A percentile compares a stretch with the other conserved stretches of the same genome.
These are phyloP conservation scores for Isatis tinctoria DNA, from an alignment of 345 rosid genomes.

Conservation along the genomic window DNA sequence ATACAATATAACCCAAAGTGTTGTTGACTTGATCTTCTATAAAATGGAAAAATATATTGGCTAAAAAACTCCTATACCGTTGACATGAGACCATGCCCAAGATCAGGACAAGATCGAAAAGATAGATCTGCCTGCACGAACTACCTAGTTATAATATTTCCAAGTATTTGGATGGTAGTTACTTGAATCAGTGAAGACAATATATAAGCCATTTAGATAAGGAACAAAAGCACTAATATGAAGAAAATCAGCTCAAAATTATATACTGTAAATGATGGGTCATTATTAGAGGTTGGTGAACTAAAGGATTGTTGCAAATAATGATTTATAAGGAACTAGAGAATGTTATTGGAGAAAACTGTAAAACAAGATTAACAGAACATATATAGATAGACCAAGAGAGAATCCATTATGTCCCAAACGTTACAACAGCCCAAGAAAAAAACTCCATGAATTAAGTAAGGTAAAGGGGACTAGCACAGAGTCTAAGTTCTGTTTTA, in stretches of 20 bases:
- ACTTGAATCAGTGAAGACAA: not conserved
- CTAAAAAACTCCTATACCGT: not conserved
- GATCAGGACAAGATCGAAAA: conserved; percentile 14
- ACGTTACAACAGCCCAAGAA: not conserved
- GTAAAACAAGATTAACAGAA: not conserved
- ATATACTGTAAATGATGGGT: not conserved
- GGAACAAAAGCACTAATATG: not conserved
- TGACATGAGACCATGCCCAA: conserved; percentile 20
- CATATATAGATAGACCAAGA: not conserved
- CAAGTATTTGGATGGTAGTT: not conserved
- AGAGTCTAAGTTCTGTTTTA: too few relatives aligned
- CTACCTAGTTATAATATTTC: not conserved
- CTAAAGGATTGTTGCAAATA: not conserved
- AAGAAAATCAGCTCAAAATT: not conserved
- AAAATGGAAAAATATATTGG: not conserved
- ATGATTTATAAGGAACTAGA: not conserved
- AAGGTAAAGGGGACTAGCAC: too few relatives aligned
- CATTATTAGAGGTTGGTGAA: not conserved
- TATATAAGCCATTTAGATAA: not conserved
- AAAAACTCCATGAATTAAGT: not conserved
- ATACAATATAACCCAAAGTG: not conserved
- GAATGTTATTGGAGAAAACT: not conserved
- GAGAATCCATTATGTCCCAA: not conserved
- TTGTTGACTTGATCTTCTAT: conserved; percentile 13
- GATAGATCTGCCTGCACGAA: conserved; percentile 35